A percentile compares a stretch with the other conserved stretches of the same genome.
Evolutionary conservation across 2,329 filamentous ascomycete species (phyloP).

Genomic region (Aspergillus udagawae): DNA sequence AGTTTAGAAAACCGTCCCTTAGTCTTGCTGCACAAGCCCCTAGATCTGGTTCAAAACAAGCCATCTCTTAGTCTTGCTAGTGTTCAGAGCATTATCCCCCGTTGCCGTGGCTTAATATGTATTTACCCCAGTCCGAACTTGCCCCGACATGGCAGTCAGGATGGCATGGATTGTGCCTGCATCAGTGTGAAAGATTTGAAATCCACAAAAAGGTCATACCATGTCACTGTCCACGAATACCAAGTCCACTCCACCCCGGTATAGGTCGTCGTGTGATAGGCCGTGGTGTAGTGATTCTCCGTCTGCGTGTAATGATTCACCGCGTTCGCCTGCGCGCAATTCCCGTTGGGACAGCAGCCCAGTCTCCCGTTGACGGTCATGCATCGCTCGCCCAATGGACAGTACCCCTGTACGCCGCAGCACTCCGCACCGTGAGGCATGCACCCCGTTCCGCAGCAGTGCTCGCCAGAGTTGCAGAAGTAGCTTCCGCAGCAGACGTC

Average conservation of each 20-base stretch:
- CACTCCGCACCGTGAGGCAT: neutral
- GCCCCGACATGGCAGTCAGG: too few relatives aligned
- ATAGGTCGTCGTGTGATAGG: neutral
- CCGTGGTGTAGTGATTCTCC: neutral
- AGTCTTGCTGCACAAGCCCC: too few relatives aligned
- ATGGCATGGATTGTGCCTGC: too few relatives aligned
- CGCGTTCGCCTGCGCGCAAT: neutral
- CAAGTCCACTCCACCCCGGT: neutral
- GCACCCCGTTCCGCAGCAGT: neutral
- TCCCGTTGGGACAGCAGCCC: neutral
- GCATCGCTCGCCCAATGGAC: neutral
- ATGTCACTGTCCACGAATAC: neutral
- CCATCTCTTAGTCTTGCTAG: too few relatives aligned
- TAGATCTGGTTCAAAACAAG: too few relatives aligned
- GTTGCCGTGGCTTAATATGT: too few relatives aligned
- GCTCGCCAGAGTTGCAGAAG: neutral
- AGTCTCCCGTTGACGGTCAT: neutral
- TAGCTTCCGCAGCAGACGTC: neutral
- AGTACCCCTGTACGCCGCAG: neutral
- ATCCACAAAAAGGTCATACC: neutral
- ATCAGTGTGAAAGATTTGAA: too few relatives aligned
- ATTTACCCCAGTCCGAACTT: too few relatives aligned
- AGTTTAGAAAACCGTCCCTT: too few relatives aligned
- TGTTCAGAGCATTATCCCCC: too few relatives aligned
- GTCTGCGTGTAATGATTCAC: neutral